Base-by-base conservation (phyloP, 2,329 filamentous ascomycete species). In the Cordyceps pruinosa region DNA sequence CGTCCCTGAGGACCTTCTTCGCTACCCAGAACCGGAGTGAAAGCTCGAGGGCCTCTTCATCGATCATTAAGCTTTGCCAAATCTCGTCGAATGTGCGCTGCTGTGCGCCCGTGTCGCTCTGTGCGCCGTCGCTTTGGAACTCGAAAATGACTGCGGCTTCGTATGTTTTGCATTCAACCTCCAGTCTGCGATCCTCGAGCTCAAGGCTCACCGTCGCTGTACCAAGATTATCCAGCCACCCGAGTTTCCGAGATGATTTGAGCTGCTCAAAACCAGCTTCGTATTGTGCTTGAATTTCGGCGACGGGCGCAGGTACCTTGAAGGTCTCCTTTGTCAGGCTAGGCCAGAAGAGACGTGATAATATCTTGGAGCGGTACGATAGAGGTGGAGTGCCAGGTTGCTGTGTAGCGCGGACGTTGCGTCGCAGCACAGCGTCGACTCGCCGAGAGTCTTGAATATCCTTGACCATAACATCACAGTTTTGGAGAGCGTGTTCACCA, bases 401-500 rank as follows among this genome's bases (percentile, higher is more conserved):
- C 2, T 60, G 56, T 15, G 57, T 39, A 35, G 48, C 56, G 3
- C 53, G 61, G 23, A 72, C 59, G 58, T 67, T 69, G 57, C 77
- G 79, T 42, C 84, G 77, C 47, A 96, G 84, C 13, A 80, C 75
- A 8, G 77, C 74, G 67, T 97, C 89, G 59, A 95, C 83, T 42
- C 83, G 81, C 60, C 81, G 80, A 1, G 91, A 96, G 66, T 97
- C 92, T 62, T 88, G 82, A 35, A 97, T 88, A 69, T 99, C 94
- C 61, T 88, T 89, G 58, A 99, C 82, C 94, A 99, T 99, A 65
- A 99, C 94, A 68, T 99, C 93, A 70, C 92, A 97, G 49, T 89
- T 89, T 69, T 97, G 94, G 46, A 99, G 76, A 17, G 90, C 85
- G 28, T 82, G 80, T 62, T 97, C 90, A 25, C 93, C 93, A 57